Percentiles rank a stretch among this genome's conserved stretches.
phyloP scores from a whole-genome alignment of 1,284 basidiomycete species.

The Polyporus tsugae region DNA sequence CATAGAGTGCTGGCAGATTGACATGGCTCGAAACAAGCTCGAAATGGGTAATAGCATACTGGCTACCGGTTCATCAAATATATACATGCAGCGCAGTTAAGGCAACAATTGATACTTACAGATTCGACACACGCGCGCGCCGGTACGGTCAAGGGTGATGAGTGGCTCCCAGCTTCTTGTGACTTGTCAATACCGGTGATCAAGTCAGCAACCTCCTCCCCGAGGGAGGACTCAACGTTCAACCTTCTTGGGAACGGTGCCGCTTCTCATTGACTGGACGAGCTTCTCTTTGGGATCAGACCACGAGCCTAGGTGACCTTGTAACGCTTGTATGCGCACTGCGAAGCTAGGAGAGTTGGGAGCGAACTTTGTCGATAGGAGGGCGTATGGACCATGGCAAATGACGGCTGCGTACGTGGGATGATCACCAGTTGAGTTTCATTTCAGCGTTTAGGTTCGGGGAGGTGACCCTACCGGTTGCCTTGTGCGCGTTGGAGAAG shows the following conservation, averaged over 20 bases:
- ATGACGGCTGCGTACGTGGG: constrained; percentile 31
- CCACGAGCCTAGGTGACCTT: constrained; percentile 41
- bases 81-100: neutral
- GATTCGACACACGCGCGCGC: neutral
- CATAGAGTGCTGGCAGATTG: neutral
- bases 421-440: neutral
- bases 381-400: constrained; percentile 40
- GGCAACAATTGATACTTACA: constrained; percentile 7
- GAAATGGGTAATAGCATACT: neutral
- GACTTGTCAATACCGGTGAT: constrained; percentile 29
- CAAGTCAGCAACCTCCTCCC: constrained; percentile 37
- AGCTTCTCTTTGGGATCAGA: constrained; percentile 39
- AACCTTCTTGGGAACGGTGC: constrained; percentile 34
- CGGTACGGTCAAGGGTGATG: constrained; percentile 22
- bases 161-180: constrained; percentile 27
- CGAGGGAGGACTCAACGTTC: constrained; percentile 39
- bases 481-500: constrained; percentile 37
- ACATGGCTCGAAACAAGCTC: neutral
- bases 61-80: neutral
- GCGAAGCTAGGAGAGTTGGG: constrained; percentile 37
- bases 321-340: constrained; percentile 37
- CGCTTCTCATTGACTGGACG: constrained; percentile 37
- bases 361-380: constrained; percentile 40
- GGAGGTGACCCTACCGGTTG: constrained; percentile 33
- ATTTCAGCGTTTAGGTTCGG: constrained; percentile 9